phyloP scores from a whole-genome alignment of 805 yeast species.

The Saccharomycopsis sp. region DNA sequence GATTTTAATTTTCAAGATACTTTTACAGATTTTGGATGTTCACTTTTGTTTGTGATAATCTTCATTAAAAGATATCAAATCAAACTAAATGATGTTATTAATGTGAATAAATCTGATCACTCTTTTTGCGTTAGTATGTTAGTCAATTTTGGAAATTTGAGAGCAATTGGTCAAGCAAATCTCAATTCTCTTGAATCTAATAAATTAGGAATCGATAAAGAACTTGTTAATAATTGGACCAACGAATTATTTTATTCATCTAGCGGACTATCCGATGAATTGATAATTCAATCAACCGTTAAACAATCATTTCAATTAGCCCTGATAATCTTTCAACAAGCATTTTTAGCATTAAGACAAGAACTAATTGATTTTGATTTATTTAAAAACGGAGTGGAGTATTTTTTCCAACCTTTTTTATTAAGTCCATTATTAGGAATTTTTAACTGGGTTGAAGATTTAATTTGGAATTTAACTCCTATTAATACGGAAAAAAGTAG shows the following conservation, averaged over 20 bases:
- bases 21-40: slow-evolving; percentile 58
- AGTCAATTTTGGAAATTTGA: slow-evolving; percentile 12
- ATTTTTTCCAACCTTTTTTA: slow-evolving; percentile 73
- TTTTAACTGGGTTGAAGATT: slow-evolving; percentile 37
- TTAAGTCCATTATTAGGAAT: slow-evolving; percentile 46
- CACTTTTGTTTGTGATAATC: slow-evolving; percentile 36
- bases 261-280: slow-evolving; percentile 77
- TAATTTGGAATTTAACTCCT: slow-evolving; percentile 26
- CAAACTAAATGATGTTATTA: slow-evolving; percentile 21
- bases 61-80: slow-evolving; percentile 31
- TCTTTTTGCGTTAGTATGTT: slow-evolving; percentile 12
- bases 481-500: slow-evolving; percentile 22
- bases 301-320: slow-evolving; percentile 59
- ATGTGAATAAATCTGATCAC: not conserved
- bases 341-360: slow-evolving; percentile 47
- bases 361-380: slow-evolving; percentile 48
- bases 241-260: slow-evolving; percentile 65
- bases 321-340: slow-evolving; percentile 67
- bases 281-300: slow-evolving; percentile 55
- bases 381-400: slow-evolving; percentile 72
- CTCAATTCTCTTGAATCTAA: not conserved
- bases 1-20: slow-evolving; percentile 54
- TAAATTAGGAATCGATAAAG: slow-evolving; percentile 9
- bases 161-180: slow-evolving; percentile 1
- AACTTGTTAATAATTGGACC: slow-evolving; percentile 59